Base-by-base conservation (phyloP, 768 basidiomycete species). In the Hygrocybe punicea region DNA sequence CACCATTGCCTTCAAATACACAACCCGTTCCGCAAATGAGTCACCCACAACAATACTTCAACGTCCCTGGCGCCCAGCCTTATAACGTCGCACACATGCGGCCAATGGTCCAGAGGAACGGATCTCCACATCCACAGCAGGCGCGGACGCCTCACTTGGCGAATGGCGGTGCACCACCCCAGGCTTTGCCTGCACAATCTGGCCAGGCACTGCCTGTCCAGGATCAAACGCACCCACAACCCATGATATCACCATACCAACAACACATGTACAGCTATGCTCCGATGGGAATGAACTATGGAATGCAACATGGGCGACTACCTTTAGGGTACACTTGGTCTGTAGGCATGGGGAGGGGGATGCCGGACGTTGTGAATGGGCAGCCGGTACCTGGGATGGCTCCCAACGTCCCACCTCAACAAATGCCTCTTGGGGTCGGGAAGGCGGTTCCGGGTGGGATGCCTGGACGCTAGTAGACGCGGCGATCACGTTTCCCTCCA, bases 71-170 rank as follows among this genome's bases (percentile, higher is more conserved):
- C 60, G 70, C 55, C 58, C 58, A 33, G 50, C 69, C 71, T 57
- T 77, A 75, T 57, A 75, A 64, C 47, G 70, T 72, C 6, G 44
- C 72, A 4, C 75, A 73, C 19, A 60, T 71, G 53, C 72, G 76
- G 21, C 65, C 73, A 1, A 48, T 71, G 53, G 65, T 70, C 25
- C 71, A 67, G 33, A 53, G 61, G 24, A 69, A 65, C 37, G 59
- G 36, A 23, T 46, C 69, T 7, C 64, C 39, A 46, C 63, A 40
- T 54, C 62, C 39, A 45, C 61, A 42, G 56, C 61, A 37, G 62
- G 58, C 21, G 65, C 70, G 19, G 62, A 61, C 25, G 46, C 54
- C 48, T 29, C 65, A 65, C 39, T 57, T 58, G 21, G 65, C 60
- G 45, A 69, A 69, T 23, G 59, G 55, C 40, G 67, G 64, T 59